Percentiles rank a stretch among this genome's conserved stretches.
phyloP scores from a whole-genome alignment of 1,284 basidiomycete genomes.

The Somion occarium region DNA sequence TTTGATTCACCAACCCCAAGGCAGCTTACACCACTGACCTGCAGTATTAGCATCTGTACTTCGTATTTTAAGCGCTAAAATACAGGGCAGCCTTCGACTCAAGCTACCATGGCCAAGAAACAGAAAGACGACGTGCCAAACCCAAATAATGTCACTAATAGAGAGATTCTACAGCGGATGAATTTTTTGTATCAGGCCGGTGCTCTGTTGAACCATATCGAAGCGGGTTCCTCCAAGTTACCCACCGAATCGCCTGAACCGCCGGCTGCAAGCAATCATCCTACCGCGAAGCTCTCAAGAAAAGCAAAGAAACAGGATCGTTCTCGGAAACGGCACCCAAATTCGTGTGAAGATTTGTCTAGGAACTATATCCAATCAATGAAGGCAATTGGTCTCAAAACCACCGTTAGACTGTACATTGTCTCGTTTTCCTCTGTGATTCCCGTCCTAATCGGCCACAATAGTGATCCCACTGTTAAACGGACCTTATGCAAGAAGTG shows the following conservation, averaged over 20 bases:
- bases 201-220: conserved; percentile 50
- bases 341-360: conserved; percentile 47
- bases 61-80: background rate
- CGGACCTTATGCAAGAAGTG: conserved; percentile 72
- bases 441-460: background rate
- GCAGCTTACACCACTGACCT: background rate
- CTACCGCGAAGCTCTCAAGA: background rate
- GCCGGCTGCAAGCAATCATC: background rate
- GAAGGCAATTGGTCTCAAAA: conserved; percentile 66
- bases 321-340: conserved; percentile 26
- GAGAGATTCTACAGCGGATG: conserved; percentile 74
- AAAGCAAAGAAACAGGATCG: conserved; percentile 19
- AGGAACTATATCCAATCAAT: conserved; percentile 61
- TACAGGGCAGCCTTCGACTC: background rate
- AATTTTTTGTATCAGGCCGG: conserved; percentile 84
- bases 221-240: conserved; percentile 1
- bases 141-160: conserved; percentile 51
- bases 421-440: background rate
- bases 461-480: conserved; percentile 75
- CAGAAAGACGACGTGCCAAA: conserved; percentile 53
- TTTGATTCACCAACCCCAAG: background rate
- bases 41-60: too few species aligned
- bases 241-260: background rate
- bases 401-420: conserved; percentile 68
- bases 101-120: conserved; percentile 55